Evolutionary conservation across 2,329 filamentous ascomycete genomes (phyloP), one percentile per base, ranked within the genome.

Genomic region (Phialophora verrucosa): DNA sequence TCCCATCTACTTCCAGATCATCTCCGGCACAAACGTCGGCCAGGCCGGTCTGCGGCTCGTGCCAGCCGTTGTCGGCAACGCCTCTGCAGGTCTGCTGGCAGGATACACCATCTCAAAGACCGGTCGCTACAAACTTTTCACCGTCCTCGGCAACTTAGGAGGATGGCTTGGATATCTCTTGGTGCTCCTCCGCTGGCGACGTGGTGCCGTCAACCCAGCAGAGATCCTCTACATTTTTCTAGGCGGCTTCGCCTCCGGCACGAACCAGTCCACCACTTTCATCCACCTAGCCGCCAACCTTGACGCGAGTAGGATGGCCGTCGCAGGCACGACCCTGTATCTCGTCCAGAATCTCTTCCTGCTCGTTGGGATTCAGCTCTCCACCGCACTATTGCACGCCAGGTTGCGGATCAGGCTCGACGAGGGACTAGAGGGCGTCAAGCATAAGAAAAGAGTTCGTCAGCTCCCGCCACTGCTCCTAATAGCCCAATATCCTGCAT

Each of bases 1-100:
- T 82, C 90, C 90, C 0, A 76, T 91, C 0, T 91, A 91, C 76
- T 92, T 91, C 69, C 87, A 90, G 64, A 84, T 89, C 0, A 88
- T 88, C 0, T 78, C 83, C 4, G 78, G 81, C 0, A 83, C 83
- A 2, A 87, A 85, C 0, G 87, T 84, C 53, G 87, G 88, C 0
- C 77, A 80, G 1, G 87, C 89, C 0, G 84, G 84, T 1, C 78
- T 84, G 0, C 87, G 91, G 71, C 78, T 92, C 0, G 82, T 91
- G 49, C 90, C 90, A 0, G 87, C 89, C 0, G 88, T 92, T 0
- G 76, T 85, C 0, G 90, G 89, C 0, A 91, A 92, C 70, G 85
- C 89, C 0, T 38, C 78, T 0, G 89, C 88, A 0, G 88, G 87
- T 0, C 77, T 92, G 1, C 50, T 88, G 0, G 83, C 87, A 0